Percentiles rank a stretch among this genome's conserved stretches.
Evolutionary conservation across 306 rosid genomes (phyloP).

Genomic region (Benincasa hispida): DNA sequence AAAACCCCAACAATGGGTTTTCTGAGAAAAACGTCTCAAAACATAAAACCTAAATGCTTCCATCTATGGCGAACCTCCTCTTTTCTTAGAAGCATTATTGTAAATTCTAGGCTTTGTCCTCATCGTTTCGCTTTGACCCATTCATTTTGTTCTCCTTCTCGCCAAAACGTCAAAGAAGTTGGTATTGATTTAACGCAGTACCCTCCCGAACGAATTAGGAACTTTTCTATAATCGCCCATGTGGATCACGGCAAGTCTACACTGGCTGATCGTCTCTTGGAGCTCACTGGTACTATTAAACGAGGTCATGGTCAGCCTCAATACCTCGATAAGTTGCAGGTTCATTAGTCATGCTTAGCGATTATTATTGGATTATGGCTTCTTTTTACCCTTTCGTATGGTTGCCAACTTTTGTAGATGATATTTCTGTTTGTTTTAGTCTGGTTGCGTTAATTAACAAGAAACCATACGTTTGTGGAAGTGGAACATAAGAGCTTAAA

Average conservation of each 20-base stretch:
- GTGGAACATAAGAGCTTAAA: not conserved
- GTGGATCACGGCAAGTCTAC: conserved; percentile 82
- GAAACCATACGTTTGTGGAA: not conserved
- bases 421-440: not conserved
- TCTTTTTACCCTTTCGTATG: not conserved
- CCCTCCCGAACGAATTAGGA: conserved; percentile 60
- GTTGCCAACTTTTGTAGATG: not conserved
- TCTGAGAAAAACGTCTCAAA: conserved; percentile 41
- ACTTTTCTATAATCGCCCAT: conserved; percentile 73
- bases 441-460: not conserved
- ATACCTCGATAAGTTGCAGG: conserved; percentile 84
- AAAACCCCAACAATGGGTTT: conserved; percentile 64
- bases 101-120: conserved; percentile 8
- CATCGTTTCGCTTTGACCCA: conserved; percentile 22
- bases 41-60: conserved; percentile 29
- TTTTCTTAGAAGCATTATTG: conserved; percentile 11
- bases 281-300: conserved; percentile 91
- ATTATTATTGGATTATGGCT: not conserved
- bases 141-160: conserved; percentile 45
- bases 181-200: conserved; percentile 49
- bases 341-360: conserved; percentile 3
- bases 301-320: conserved; percentile 91
- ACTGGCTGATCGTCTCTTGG: conserved; percentile 74
- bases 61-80: conserved; percentile 12
- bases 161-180: conserved; percentile 33